Evolutionary conservation across 2,329 filamentous ascomycete species (phyloP), one percentile per base, ranked within the genome.

Genomic region (Diaporthe vaccinii): DNA sequence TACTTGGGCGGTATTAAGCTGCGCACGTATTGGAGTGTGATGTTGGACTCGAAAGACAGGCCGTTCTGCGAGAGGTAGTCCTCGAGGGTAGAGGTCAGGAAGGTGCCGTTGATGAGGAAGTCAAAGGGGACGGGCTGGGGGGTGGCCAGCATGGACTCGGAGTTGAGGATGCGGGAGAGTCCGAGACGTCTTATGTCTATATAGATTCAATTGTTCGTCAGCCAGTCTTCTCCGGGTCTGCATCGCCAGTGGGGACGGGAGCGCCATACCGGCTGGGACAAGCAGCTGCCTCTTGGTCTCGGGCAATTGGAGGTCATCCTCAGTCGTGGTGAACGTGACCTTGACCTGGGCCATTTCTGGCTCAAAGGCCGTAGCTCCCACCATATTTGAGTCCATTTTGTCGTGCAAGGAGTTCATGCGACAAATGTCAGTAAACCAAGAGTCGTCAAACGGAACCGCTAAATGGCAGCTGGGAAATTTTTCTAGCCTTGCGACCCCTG

Each of bases 81-180:
- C 83, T 98, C 95, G 78, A 99, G 91, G 25, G 94, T 95, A 36
- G 95, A 94, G 77, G 94, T 93, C 70, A 99, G 90, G 84, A 98
- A 98, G 81, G 93, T 93, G 83, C 97, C 97, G 84, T 98, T 97
- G 85, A 98, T 93, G 79, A 99, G 90, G 86, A 99, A 98, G 85
- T 99, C 97, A 85, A 99, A 93, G 25, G 95, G 95, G 62, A 96
- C 89, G 17, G 94, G 91, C 15, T 87, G 85, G 39, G 88, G 82
- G 61, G 91, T 93, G 82, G 89, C 87, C 83, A 94, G 91, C 89
- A 94, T 93, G 46, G 91, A 91, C 86, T 92, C 90, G 80, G 92
- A 93, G 84, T 94, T 94, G 82, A 94, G 88, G 76, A 94, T 91
- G 75, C 91, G 89, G 25, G 92, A 93, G 72, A 94, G 87, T 79